Conservation (phyloP, 176 grass and related monocot species). For the Pharus latifolius region DNA sequence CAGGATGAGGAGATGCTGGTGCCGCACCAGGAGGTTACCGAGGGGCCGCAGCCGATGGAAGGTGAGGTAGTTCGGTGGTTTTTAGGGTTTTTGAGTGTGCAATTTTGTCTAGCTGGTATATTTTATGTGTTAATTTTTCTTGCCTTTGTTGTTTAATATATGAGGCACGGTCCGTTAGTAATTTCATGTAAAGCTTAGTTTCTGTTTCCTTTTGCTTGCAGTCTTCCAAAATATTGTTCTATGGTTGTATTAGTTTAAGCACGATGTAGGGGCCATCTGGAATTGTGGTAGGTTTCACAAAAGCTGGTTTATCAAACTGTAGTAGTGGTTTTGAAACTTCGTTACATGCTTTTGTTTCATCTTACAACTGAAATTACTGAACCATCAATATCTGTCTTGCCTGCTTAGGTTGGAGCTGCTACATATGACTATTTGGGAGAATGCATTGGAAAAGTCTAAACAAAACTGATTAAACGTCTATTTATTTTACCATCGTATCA, state of each 20-base stretch:
- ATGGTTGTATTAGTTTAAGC: not conserved
- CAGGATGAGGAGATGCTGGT: constrained; percentile 61
- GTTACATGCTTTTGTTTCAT: not conserved
- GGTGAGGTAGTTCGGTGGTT: constrained; percentile 17
- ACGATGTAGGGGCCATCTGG: not conserved
- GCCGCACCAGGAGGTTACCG: constrained; percentile 24
- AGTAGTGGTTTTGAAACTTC: not conserved
- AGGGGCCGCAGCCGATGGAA: constrained; percentile 55
- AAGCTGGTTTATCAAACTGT: not conserved
- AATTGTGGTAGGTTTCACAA: not conserved
- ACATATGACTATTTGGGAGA: not conserved
- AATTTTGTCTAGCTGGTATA: not conserved
- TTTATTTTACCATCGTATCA: too few relatives aligned
- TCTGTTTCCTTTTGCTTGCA: not conserved
- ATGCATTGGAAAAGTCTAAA: not conserved
- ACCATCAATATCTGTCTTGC: not conserved
- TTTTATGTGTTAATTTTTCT: not conserved
- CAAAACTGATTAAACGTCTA: not conserved
- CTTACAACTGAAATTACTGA: too few relatives aligned
- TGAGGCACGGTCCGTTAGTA: not conserved
- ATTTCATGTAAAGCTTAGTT: not conserved
- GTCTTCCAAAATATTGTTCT: not conserved
- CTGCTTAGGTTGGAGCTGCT: too few relatives aligned
- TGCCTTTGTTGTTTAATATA: not conserved
- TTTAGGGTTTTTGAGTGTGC: not conserved